Evolutionary conservation across 2,329 filamentous ascomycete genomes (phyloP).

Genomic region (Xylaria sp.): DNA sequence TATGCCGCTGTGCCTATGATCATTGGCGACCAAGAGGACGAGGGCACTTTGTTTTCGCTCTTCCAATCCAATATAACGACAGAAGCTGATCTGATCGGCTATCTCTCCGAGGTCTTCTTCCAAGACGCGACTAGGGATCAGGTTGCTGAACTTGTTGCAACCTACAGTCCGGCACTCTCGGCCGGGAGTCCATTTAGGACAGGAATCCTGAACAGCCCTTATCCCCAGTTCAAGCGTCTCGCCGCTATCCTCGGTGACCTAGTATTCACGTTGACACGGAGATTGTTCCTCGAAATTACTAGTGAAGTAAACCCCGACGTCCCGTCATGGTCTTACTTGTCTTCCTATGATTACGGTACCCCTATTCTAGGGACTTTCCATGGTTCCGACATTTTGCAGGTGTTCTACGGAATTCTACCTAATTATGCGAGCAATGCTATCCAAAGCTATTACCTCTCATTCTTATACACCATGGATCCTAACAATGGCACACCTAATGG

Average conservation of each 20-base stretch:
- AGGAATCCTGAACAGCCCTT: slow-evolving; percentile 73
- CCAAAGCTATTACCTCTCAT: slow-evolving; percentile 77
- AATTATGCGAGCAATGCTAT: slow-evolving; percentile 71
- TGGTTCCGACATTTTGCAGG: slow-evolving; percentile 73
- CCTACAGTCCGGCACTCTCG: slow-evolving; percentile 68
- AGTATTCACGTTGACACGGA: slow-evolving; percentile 77
- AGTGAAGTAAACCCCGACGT: slow-evolving; percentile 64
- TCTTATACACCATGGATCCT: slow-evolving; percentile 76
- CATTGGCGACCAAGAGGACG: slow-evolving; percentile 81
- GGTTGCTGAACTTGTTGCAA: slow-evolving; percentile 67
- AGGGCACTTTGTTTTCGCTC: slow-evolving; percentile 79
- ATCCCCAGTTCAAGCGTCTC: slow-evolving; percentile 81
- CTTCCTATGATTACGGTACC: slow-evolving; percentile 76
- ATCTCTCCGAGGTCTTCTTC: slow-evolving; percentile 70
- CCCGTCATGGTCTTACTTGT: slow-evolving; percentile 78
- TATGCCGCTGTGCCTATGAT: slow-evolving; percentile 72
- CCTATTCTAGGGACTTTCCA: slow-evolving; percentile 83
- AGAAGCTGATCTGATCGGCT: slow-evolving; percentile 67
- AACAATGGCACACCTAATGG: slow-evolving; percentile 63
- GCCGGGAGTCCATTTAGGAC: slow-evolving; percentile 80
- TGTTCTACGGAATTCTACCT: slow-evolving; percentile 73
- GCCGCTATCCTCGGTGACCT: slow-evolving; percentile 81
- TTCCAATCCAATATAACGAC: slow-evolving; percentile 76
- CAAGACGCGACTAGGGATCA: slow-evolving; percentile 61
- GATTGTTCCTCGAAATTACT: slow-evolving; percentile 67